These are phyloP conservation scores for Bertia moriformis DNA, from an alignment of 2,329 filamentous ascomycete genomes.

Conservation along the genomic window DNA sequence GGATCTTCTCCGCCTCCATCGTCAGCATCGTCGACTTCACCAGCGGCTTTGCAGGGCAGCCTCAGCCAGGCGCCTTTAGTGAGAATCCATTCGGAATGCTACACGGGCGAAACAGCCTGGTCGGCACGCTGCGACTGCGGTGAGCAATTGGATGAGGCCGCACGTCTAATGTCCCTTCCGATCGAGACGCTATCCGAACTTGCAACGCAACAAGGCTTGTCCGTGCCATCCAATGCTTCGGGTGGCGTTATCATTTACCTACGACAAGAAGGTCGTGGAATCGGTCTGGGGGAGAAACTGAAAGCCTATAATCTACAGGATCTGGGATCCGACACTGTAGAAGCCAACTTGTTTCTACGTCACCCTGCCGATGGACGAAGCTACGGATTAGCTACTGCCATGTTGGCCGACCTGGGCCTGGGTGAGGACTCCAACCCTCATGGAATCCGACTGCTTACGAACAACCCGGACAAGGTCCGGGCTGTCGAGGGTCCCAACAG, in stretches of 20 bases:
- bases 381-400: slow-evolving; percentile 61
- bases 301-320: slow-evolving; percentile 68
- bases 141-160: slow-evolving; percentile 62
- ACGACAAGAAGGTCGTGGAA: slow-evolving; percentile 61
- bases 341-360: slow-evolving; percentile 55
- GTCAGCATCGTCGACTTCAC: neutral
- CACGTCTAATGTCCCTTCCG: slow-evolving; percentile 53
- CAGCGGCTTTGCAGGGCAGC: neutral
- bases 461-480: slow-evolving; percentile 61
- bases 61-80: slow-evolving; percentile 35
- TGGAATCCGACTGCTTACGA: slow-evolving; percentile 51
- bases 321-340: slow-evolving; percentile 60
- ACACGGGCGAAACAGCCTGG: slow-evolving; percentile 66
- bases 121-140: slow-evolving; percentile 64
- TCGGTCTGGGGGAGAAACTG: slow-evolving; percentile 57
- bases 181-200: slow-evolving; percentile 4
- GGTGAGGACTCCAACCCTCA: slow-evolving; percentile 17
- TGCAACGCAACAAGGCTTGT: neutral
- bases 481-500: slow-evolving; percentile 57
- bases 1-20: neutral
- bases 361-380: slow-evolving; percentile 64
- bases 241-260: slow-evolving; percentile 63
- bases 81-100: slow-evolving; percentile 63
- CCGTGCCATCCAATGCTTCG: slow-evolving; percentile 14
- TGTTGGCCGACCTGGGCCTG: slow-evolving; percentile 53